Evolutionary conservation across 1,139 yeast genomes (phyloP).

Genomic region (Torulaspora pretoriensis): DNA sequence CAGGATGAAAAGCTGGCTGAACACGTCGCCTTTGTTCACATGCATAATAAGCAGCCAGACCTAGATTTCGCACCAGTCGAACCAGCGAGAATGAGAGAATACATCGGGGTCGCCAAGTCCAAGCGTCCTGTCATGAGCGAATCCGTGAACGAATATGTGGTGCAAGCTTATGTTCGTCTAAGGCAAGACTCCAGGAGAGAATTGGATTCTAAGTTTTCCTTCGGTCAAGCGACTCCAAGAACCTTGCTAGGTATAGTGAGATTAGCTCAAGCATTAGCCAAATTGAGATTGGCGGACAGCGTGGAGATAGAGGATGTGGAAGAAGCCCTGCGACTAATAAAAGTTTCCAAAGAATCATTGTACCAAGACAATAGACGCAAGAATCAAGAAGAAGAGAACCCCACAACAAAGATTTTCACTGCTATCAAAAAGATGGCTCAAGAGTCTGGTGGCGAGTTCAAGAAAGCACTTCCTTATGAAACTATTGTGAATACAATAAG

Average conservation of each 20-base stretch:
- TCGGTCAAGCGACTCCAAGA: conserved; percentile 93
- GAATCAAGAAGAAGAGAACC: conserved; percentile 51
- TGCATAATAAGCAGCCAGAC: conserved; percentile 83
- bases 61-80: conserved; percentile 73
- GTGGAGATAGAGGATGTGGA: conserved; percentile 85
- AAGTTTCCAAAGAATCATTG: conserved; percentile 81
- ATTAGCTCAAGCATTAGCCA: conserved; percentile 90
- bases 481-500: conserved; percentile 65
- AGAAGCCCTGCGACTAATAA: conserved; percentile 84
- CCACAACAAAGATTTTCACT: conserved; percentile 58
- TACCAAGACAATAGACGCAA: conserved; percentile 47
- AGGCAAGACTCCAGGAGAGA: conserved; percentile 89
- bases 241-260: conserved; percentile 87
- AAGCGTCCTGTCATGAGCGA: conserved; percentile 84
- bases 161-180: conserved; percentile 81
- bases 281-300: conserved; percentile 70
- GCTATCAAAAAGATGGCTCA: conserved; percentile 39
- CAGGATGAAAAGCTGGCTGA: conserved; percentile 81
- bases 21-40: conserved; percentile 94
- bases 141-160: conserved; percentile 84
- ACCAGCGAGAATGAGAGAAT: conserved; percentile 78
- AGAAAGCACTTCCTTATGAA: conserved; percentile 49
- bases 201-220: conserved; percentile 65
- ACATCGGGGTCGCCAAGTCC: conserved; percentile 78
- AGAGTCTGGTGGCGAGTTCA: conserved; percentile 38